phyloP scores from a whole-genome alignment of 2,329 filamentous ascomycete genomes.

The Aspergillus japonicus region DNA sequence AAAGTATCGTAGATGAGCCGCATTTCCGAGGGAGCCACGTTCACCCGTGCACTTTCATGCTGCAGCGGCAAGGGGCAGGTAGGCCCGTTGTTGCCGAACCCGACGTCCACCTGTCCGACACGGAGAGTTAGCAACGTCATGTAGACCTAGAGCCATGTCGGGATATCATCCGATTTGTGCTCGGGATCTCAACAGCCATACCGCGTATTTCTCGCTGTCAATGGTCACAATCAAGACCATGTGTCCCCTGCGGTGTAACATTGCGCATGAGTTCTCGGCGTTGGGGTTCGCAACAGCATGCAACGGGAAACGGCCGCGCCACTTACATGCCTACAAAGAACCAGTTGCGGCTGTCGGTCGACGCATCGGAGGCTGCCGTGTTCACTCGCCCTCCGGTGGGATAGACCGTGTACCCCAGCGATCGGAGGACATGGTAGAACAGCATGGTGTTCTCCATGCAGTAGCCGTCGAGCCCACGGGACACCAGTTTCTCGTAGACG shows the following conservation, averaged over 20 bases:
- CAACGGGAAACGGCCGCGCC: neutral
- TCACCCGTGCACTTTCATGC: conserved; percentile 38
- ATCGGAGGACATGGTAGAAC: conserved; percentile 52
- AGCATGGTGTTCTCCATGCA: conserved; percentile 62
- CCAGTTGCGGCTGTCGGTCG: conserved; percentile 20
- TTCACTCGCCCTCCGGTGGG: conserved; percentile 54
- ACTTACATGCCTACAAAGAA: conserved; percentile 51
- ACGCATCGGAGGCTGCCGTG: conserved; percentile 29
- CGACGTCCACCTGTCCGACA: conserved; percentile 54
- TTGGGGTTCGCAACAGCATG: neutral
- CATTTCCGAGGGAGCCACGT: conserved; percentile 56
- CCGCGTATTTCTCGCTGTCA: conserved; percentile 45
- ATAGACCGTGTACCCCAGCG: conserved; percentile 55
- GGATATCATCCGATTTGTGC: neutral
- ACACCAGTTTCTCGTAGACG: conserved; percentile 56
- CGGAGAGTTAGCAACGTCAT: conserved; percentile 33
- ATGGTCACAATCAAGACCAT: conserved; percentile 63
- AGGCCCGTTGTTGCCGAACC: conserved; percentile 63
- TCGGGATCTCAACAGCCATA: conserved; percentile 16
- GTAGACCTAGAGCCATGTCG: neutral
- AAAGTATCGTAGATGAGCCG: conserved; percentile 53
- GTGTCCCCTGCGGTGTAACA: conserved; percentile 44
- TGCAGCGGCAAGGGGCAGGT: conserved; percentile 58
- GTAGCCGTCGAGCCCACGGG: conserved; percentile 54
- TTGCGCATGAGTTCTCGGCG: neutral